phyloP scores from a whole-genome alignment of 495 filamentous ascomycete genomes.

The Neurospora sp. region DNA sequence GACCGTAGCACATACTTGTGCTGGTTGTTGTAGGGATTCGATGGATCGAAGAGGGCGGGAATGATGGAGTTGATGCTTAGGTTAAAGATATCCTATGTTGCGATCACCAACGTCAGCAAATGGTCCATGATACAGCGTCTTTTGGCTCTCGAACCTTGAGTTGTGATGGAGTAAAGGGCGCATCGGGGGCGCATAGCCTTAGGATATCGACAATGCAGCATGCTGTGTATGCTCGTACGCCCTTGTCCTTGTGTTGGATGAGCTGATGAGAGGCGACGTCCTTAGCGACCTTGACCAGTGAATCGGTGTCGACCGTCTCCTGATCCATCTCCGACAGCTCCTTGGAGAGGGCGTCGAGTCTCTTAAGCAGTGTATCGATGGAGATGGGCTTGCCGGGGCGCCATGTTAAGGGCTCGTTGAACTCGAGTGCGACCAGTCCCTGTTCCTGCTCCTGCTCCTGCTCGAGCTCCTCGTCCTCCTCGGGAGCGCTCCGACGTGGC shows the following conservation, averaged over 20 bases:
- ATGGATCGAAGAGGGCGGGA: slow-evolving; percentile 76
- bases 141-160: slow-evolving; percentile 56
- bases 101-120: slow-evolving; percentile 5
- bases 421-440: slow-evolving; percentile 41
- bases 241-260: slow-evolving; percentile 81
- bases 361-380: slow-evolving; percentile 68
- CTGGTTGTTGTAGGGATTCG: slow-evolving; percentile 84
- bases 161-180: slow-evolving; percentile 82
- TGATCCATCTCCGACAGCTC: slow-evolving; percentile 84
- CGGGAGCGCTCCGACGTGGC: slow-evolving; percentile 24
- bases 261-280: slow-evolving; percentile 78
- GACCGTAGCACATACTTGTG: slow-evolving; percentile 84
- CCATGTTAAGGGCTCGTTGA: slow-evolving; percentile 87
- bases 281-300: slow-evolving; percentile 73
- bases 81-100: slow-evolving; percentile 75
- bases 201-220: slow-evolving; percentile 92
- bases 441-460: slow-evolving; percentile 18
- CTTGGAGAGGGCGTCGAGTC: slow-evolving; percentile 68
- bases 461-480: slow-evolving; percentile 18
- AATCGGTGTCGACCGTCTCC: slow-evolving; percentile 72
- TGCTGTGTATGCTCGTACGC: slow-evolving; percentile 78
- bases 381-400: slow-evolving; percentile 82
- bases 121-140: not conserved
- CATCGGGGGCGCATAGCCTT: slow-evolving; percentile 87
- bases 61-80: slow-evolving; percentile 76